Conservation (phyloP, 495 filamentous ascomycete species). For the Astrocystis sublimbata region DNA sequence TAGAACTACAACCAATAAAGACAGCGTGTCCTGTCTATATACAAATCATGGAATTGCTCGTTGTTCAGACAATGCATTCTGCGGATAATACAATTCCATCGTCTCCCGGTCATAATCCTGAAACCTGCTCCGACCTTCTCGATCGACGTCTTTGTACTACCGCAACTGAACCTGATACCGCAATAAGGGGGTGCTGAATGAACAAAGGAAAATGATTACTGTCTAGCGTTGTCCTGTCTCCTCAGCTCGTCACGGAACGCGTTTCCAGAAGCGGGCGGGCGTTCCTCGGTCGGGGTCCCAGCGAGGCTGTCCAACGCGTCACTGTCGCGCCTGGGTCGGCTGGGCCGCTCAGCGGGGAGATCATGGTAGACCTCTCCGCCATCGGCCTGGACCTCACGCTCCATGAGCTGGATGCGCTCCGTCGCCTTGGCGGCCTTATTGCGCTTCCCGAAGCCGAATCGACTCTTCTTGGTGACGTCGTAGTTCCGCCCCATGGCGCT, state of each 20-base stretch:
- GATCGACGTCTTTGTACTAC: neutral
- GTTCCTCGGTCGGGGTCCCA: conserved; percentile 16
- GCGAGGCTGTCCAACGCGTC: conserved; percentile 33
- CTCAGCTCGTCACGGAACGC: conserved; percentile 38
- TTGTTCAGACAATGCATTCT: too few species aligned
- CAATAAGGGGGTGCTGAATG: too few species aligned
- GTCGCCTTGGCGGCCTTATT: conserved; percentile 29
- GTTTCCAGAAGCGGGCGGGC: conserved; percentile 22
- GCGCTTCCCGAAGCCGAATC: conserved; percentile 26
- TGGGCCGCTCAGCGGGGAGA: conserved; percentile 22
- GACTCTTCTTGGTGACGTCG: conserved; percentile 33
- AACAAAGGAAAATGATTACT: too few species aligned
- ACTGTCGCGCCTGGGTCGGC: conserved; percentile 40
- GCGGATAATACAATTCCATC: too few species aligned
- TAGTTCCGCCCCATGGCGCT: conserved; percentile 43
- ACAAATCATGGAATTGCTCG: neutral
- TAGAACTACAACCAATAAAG: conserved; percentile 2
- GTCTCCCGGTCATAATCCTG: too few species aligned
- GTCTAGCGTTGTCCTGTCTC: conserved; percentile 32
- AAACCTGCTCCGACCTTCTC: too few species aligned
- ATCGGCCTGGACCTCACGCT: conserved; percentile 31
- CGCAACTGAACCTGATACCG: neutral
- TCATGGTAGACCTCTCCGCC: conserved; percentile 34
- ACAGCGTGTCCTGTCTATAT: neutral
- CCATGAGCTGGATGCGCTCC: conserved; percentile 41